Evolutionary conservation across 2,329 filamentous ascomycete genomes (phyloP), one percentile per base, ranked within the genome.

Genomic region (Westerdykella aurantiaca): DNA sequence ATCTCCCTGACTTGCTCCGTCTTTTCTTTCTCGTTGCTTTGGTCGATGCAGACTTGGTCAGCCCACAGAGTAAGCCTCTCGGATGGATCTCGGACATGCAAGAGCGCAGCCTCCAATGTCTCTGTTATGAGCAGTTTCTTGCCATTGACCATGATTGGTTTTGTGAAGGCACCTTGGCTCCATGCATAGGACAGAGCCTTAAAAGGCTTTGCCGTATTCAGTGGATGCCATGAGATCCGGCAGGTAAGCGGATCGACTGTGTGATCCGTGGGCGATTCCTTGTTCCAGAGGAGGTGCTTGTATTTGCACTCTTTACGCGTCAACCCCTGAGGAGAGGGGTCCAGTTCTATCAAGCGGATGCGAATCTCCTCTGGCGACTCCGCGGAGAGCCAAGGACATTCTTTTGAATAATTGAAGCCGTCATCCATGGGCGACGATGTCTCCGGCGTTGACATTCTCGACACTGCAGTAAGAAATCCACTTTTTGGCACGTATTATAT

Each of bases 121-220:
- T 9, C 14, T 4, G 37, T 38, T 6, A 38, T 25, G 13, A 16
- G 37, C 10, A 38, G 7, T 10, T n/a, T 25, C 17, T 21, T 22
- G 3, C 37, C 22, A n/a, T 38, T 25, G 7, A 38, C 21, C n/a
- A 23, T 23, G 13, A 38, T 21, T 10, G 37, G 37, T 9, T 23
- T 38, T 4, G 37, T 38, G n/a, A 14, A 25, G n/a, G 12, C 7
- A 7, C 6, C 11, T 14, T 41, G 4, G 2, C 55, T 57, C 57
- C 57, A 61, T 9, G 47, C 45, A 25, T 61, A 56, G 22, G 53
- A 57, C 9, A 60, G 39, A 0, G 53, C 55, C 5, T 53, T 60
- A 39, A 35, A 35, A 3, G 33, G 17, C 17, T 18, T 18, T 7
- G n/a, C n/a, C 13, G 33, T 18, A 5, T 9, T 16, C 33, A 35